These are phyloP conservation scores for Sclerotinia glacialis DNA, from an alignment of 2,329 filamentous ascomycete species.

Conservation along the genomic window DNA sequence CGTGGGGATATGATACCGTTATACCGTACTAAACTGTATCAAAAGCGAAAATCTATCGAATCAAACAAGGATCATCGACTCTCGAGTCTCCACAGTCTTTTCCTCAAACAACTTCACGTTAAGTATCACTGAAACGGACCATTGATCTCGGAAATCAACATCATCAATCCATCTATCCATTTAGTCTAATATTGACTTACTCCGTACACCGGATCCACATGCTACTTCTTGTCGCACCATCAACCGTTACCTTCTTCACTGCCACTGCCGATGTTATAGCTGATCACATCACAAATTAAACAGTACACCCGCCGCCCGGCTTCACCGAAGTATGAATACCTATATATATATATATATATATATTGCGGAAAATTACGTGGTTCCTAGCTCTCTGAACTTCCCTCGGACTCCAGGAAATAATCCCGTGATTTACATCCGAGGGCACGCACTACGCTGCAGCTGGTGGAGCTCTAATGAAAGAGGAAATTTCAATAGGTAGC, in stretches of 20 bases:
- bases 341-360: too few species aligned
- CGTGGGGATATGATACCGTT: slow-evolving; percentile 3
- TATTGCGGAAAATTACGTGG: not conserved
- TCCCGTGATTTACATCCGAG: slow-evolving; percentile 13
- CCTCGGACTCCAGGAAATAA: slow-evolving; percentile 17
- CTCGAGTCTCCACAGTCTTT: slow-evolving; percentile 3
- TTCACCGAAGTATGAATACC: not conserved
- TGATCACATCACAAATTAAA: slow-evolving; percentile 8
- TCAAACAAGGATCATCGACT: not conserved
- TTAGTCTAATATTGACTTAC: slow-evolving; percentile 7
- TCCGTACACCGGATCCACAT: slow-evolving; percentile 1
- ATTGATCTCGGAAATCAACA: slow-evolving; percentile 10
- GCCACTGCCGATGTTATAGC: not conserved
- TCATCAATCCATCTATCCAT: not conserved
- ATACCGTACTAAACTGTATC: not conserved
- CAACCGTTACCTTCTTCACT: slow-evolving; percentile 4
- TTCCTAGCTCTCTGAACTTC: not conserved
- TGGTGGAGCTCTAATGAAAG: slow-evolving; percentile 5
- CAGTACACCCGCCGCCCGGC: not conserved
- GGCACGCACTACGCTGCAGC: not conserved
- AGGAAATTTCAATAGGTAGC: not conserved
- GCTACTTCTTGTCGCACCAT: not conserved
- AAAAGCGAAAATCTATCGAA: not conserved
- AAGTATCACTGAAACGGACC: slow-evolving; percentile 7
- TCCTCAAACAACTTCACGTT: not conserved